Evolutionary conservation across 371 early-diverging fungal genomes (phyloP), one percentile per base, ranked within the genome.

Genomic region (Mortierella sp.): DNA sequence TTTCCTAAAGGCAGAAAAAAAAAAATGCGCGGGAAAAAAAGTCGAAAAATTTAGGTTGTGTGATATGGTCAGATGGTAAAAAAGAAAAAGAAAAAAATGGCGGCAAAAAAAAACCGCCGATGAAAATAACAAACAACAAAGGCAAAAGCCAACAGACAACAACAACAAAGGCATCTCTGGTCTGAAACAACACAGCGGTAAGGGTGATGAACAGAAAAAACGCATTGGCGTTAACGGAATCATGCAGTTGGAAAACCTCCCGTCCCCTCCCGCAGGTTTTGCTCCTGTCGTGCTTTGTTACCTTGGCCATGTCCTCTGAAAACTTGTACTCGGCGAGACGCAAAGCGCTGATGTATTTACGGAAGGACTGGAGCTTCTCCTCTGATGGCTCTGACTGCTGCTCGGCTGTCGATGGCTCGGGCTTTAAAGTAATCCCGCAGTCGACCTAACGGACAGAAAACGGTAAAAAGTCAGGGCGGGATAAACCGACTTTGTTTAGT

Each of bases 271-370:
- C 19, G 24, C 21, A 5, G 2, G 8, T 24, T 37, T 21, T 51
- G 14, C 19, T 51, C 51, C 51, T 19, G 51, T 51, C 19, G 21
- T 21, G 51, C 19, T 51, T 54, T 54, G 21, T 67, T 67, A 91
- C 92, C 88, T 92, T 89, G 14, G 93, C 91, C 55, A 92, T 88
- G 16, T 87, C 72, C 59, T 91, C 91, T 44, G 91, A 83, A 67
- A 94, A 90, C 34, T 82, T 88, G 78, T 91, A 92, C 10, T 88
- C 88, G 19, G 75, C 67, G 69, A 87, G 81, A 75, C 90, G 90
- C 13, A 88, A 81, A 1, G 86, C 73, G 73, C 91, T 89, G 71
- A 93, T 77, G 67, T 88, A 93, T 54, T 82, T 89, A 78, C 93
- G 88, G 76, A 88, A 93, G 5, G 78, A 51, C 21, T 76, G 69